phyloP scores from a whole-genome alignment of 495 filamentous ascomycete genomes.

The Hapsidospora chrysogenum region DNA sequence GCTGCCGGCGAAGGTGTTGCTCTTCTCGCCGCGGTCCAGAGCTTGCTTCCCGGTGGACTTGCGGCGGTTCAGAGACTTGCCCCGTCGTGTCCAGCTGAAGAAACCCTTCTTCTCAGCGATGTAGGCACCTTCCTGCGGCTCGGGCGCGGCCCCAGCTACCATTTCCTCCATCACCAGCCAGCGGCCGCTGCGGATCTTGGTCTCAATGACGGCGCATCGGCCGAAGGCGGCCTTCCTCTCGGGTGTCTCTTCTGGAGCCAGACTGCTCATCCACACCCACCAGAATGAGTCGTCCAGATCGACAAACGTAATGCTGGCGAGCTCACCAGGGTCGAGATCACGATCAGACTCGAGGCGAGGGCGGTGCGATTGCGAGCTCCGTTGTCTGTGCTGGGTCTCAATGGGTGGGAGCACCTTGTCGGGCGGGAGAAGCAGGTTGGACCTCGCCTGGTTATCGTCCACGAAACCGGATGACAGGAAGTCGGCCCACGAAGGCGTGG shows the following conservation, averaged over 20 bases:
- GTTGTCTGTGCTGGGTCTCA: slow-evolving; percentile 47
- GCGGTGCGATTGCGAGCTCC: slow-evolving; percentile 78
- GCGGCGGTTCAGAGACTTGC: slow-evolving; percentile 43
- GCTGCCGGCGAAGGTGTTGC: slow-evolving; percentile 27
- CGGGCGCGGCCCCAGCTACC: slow-evolving; percentile 79
- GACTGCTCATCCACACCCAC: slow-evolving; percentile 99
- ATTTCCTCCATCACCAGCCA: slow-evolving; percentile 97
- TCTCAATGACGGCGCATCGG: slow-evolving; percentile 83
- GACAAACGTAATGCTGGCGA: slow-evolving; percentile 75
- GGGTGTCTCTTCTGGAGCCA: slow-evolving; percentile 75
- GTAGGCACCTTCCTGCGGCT: slow-evolving; percentile 68
- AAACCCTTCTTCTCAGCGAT: slow-evolving; percentile 88
- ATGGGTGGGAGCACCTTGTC: slow-evolving; percentile 87
- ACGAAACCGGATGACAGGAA: slow-evolving; percentile 88
- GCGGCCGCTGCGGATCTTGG: slow-evolving; percentile 56
- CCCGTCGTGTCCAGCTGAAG: slow-evolving; percentile 68
- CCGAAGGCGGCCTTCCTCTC: slow-evolving; percentile 86
- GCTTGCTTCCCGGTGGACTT: slow-evolving; percentile 43
- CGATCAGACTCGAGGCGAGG: slow-evolving; percentile 45
- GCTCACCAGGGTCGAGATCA: slow-evolving; percentile 73
- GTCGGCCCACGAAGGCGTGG: slow-evolving; percentile 94
- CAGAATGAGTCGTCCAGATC: slow-evolving; percentile 94
- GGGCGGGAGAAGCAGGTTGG: slow-evolving; percentile 58
- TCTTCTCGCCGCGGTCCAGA: slow-evolving; percentile 14
- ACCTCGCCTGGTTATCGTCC: slow-evolving; percentile 42